Base-by-base conservation (phyloP, 257 asterid genomes). In the Solanum bukasovii region DNA sequence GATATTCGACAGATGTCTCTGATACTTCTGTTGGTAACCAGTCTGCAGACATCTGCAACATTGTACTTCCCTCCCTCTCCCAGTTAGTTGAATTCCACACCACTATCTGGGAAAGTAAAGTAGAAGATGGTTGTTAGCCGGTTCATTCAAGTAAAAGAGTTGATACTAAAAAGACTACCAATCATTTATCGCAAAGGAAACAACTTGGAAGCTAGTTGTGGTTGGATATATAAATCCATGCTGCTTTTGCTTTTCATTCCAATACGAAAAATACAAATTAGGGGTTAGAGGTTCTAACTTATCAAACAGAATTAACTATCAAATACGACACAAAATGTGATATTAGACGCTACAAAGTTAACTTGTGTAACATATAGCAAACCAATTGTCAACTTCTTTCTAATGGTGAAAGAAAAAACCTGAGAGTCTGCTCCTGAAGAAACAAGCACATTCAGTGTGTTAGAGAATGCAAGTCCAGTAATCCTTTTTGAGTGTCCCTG, bases 371-470 rank as follows among this genome's bases (percentile, higher is more conserved):
- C 37, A 29, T 71, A 31, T 71, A 14, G n/a, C 83, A 75, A 37
- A 38, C 42, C 21, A 75, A 37, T 37, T 4, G 11, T 37, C 56
- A 71, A 37, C 49, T 23, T 21, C 25, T 21, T 75, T 12, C 49
- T 27, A 86, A 56, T 34, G 63, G 37, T 27, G 40, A 79, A 49
- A 44, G 78, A 29, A 77, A 92, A 56, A 85, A 94, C 97, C 98
- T 95, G 92, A 88, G 93, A 89, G 87, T 95, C 97, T 46, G 88
- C 90, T 27, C 93, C 97, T 42, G 94, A 92, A 44, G 98, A 94
- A 86, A 94, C 85, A 21, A 95, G 96, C 37, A 92, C 92, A 44
- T 90, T 88, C 40, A 92, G 72, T 49, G 82, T 42, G 61, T 90
- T 87, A 3, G 98, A 94, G 91, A 94, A 95, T 79, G 97, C 93